A percentile compares a stretch with the other conserved stretches of the same genome.
Evolutionary conservation across 2,329 filamentous ascomycete genomes (phyloP).

Genomic region (Penicillium sp.): DNA sequence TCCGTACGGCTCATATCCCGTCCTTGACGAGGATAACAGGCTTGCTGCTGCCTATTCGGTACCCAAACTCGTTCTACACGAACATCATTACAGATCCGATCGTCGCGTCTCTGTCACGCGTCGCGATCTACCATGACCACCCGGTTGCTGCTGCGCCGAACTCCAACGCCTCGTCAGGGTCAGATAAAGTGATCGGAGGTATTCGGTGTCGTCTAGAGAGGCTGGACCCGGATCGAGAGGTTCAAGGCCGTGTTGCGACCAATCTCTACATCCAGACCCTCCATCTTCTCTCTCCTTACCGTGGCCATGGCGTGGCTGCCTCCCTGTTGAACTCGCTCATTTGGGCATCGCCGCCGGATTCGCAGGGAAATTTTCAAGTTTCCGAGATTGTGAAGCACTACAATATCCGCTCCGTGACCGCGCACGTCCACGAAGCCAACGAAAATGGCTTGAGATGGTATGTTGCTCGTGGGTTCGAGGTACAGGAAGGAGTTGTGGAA

Average conservation of each 20-base stretch:
- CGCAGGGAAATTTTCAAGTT: slow-evolving; percentile 25
- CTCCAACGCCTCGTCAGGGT: slow-evolving; percentile 30
- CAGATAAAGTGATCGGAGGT: slow-evolving; percentile 52
- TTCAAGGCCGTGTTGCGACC: slow-evolving; percentile 30
- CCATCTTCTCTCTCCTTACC: slow-evolving; percentile 62
- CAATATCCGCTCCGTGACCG: slow-evolving; percentile 57
- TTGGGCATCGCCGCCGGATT: slow-evolving; percentile 22
- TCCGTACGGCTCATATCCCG: slow-evolving; percentile 58
- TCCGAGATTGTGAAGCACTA: slow-evolving; percentile 52
- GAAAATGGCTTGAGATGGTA: slow-evolving; percentile 65
- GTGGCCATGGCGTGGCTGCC: slow-evolving; percentile 60
- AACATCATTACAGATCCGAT: slow-evolving; percentile 61
- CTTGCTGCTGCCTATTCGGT: slow-evolving; percentile 63
- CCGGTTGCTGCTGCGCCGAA: slow-evolving; percentile 36
- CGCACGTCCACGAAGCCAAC: slow-evolving; percentile 68
- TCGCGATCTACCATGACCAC: slow-evolving; percentile 61
- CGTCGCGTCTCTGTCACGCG: slow-evolving; percentile 58
- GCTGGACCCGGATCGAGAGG: slow-evolving; percentile 9
- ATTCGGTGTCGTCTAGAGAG: slow-evolving; percentile 54
- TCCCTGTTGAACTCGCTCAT: slow-evolving; percentile 55
- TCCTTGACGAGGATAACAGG: slow-evolving; percentile 61
- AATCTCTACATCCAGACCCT: slow-evolving; percentile 66
- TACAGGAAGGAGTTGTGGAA: slow-evolving; percentile 54
- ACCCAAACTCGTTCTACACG: slow-evolving; percentile 64
- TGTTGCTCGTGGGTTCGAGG: slow-evolving; percentile 58